Evolutionary conservation across 441 rosid genomes (phyloP).

Genomic region (Adansonia madagascariensis): DNA sequence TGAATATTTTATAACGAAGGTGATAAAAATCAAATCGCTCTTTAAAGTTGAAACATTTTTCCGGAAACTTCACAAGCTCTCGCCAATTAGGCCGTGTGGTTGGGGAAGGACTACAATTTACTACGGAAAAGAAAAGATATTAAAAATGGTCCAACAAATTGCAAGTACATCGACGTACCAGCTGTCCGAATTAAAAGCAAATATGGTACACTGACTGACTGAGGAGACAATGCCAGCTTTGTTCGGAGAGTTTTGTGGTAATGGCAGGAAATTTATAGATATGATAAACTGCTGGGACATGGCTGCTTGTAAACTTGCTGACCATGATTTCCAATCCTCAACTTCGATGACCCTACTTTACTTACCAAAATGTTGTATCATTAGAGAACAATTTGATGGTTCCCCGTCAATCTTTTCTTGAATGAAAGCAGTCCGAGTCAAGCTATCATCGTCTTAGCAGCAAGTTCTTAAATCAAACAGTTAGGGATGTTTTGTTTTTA

Average conservation of each 20-base stretch:
- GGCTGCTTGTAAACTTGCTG: background rate
- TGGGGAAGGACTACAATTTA: background rate
- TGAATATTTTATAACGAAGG: too few species aligned
- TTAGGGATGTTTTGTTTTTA: background rate
- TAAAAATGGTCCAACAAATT: background rate
- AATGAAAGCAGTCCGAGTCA: background rate
- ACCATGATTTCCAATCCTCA: background rate
- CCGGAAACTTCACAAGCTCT: background rate
- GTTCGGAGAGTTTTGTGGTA: background rate
- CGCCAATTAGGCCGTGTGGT: background rate
- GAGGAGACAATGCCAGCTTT: constrained; percentile 18
- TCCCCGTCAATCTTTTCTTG: background rate
- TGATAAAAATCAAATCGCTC: too few species aligned
- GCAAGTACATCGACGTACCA: constrained; percentile 22
- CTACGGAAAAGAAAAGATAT: too few species aligned
- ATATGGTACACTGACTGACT: background rate
- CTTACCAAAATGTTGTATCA: background rate
- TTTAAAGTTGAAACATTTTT: background rate
- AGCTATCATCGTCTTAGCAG: background rate
- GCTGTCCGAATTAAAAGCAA: constrained; percentile 32
- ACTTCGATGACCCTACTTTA: constrained; percentile 13
- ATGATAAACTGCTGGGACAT: background rate
- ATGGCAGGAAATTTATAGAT: background rate
- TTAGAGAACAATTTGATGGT: constrained; percentile 10
- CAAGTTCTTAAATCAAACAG: constrained; percentile 19